Evolutionary conservation across 2,329 filamentous ascomycete species (phyloP).

Genomic region (Parafenestella ontariensis): DNA sequence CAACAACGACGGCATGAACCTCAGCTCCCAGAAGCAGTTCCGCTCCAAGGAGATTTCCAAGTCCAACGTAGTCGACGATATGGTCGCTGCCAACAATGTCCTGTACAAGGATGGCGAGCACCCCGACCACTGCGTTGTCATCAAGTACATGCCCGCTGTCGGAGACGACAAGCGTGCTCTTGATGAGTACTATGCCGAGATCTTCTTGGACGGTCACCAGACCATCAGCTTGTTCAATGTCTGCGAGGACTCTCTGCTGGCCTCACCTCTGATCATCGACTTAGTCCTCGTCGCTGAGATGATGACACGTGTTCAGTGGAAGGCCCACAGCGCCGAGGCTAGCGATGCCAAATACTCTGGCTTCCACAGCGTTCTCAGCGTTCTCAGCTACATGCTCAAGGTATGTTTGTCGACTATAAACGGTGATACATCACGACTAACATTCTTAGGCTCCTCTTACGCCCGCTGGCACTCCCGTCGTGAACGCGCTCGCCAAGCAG

Average conservation of each 20-base stretch:
- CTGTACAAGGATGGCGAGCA: slow-evolving; percentile 93
- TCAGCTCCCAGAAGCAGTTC: slow-evolving; percentile 97
- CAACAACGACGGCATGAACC: slow-evolving; percentile 99
- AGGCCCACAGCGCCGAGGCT: slow-evolving; percentile 61
- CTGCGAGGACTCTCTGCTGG: slow-evolving; percentile 96
- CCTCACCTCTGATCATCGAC: slow-evolving; percentile 96
- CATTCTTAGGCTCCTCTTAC: slow-evolving; percentile 79
- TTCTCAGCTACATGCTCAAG: slow-evolving; percentile 98
- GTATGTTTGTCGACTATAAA: slow-evolving; percentile 37
- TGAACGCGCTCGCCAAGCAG: slow-evolving; percentile 97
- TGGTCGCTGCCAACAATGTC: slow-evolving; percentile 94
- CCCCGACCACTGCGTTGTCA: slow-evolving; percentile 97
- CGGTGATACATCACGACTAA: slow-evolving; percentile 9
- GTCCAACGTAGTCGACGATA: slow-evolving; percentile 98
- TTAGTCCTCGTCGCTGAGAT: slow-evolving; percentile 92
- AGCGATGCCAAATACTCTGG: slow-evolving; percentile 76
- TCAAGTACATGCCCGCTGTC: slow-evolving; percentile 99
- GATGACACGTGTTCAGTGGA: slow-evolving; percentile 98
- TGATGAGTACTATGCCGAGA: slow-evolving; percentile 99
- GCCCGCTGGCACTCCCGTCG: slow-evolving; percentile 90
- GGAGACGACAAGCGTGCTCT: slow-evolving; percentile 99
- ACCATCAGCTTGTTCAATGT: slow-evolving; percentile 99
- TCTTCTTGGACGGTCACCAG: slow-evolving; percentile 98
- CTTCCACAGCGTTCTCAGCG: slow-evolving; percentile 96
- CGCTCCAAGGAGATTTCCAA: slow-evolving; percentile 99